Evolutionary conservation across 768 basidiomycete genomes (phyloP).

Genomic region (Sarcodon sp.): DNA sequence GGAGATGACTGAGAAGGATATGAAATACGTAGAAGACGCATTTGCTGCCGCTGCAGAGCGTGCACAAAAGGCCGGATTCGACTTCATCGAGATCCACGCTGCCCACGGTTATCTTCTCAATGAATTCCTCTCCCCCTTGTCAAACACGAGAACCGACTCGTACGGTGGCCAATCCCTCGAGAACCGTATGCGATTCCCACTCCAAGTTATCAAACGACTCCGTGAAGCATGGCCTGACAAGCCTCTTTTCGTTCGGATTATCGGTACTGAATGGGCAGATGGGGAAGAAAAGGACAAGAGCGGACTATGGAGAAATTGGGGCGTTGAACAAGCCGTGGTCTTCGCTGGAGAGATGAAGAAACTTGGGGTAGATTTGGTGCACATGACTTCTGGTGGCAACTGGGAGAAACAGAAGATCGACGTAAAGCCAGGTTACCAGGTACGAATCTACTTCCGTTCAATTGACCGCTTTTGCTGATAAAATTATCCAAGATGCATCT

Average conservation of each 20-base stretch:
- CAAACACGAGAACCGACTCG: conserved; percentile 55
- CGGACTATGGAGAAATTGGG: conserved; percentile 57
- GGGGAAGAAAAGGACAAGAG: conserved; percentile 37
- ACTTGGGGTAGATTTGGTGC: conserved; percentile 65
- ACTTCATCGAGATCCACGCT: conserved; percentile 61
- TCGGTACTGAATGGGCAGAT: conserved; percentile 41
- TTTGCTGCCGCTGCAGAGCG: conserved; percentile 43
- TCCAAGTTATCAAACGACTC: conserved; percentile 38
- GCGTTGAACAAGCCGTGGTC: conserved; percentile 61
- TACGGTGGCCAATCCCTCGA: conserved; percentile 60
- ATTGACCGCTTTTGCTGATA: not conserved
- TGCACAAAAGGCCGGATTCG: conserved; percentile 49
- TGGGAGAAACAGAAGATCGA: conserved; percentile 47
- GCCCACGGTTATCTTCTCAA: conserved; percentile 66
- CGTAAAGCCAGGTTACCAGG: conserved; percentile 49
- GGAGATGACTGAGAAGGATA: conserved; percentile 38
- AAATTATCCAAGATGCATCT: conserved; percentile 39
- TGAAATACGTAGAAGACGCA: conserved; percentile 45
- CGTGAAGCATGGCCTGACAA: conserved; percentile 47
- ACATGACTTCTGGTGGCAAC: conserved; percentile 50
- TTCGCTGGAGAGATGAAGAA: conserved; percentile 41
- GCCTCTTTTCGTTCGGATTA: conserved; percentile 57
- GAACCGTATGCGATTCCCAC: conserved; percentile 59
- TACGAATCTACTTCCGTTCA: conserved; percentile 10
- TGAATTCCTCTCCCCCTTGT: conserved; percentile 60